Conservation (phyloP, 2,329 filamentous ascomycete species). For the Aspergillus neotritici region DNA sequence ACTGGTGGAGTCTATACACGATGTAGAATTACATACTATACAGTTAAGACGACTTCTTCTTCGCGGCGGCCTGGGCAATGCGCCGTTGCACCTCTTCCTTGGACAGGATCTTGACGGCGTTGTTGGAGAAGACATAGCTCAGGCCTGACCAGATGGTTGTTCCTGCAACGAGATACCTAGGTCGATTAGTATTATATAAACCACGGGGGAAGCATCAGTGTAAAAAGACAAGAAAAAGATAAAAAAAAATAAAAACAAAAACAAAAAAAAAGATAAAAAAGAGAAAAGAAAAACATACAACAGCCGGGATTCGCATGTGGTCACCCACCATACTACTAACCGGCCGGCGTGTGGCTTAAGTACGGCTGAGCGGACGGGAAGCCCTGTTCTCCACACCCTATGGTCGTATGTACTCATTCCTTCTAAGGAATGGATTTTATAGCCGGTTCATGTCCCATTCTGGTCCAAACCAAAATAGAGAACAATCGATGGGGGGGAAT, state of each 20-base stretch:
- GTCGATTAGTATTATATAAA: slow-evolving; percentile 16
- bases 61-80: slow-evolving; percentile 25
- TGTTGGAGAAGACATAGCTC: slow-evolving; percentile 85
- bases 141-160: slow-evolving; percentile 93
- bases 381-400: slow-evolving; percentile 45
- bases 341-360: slow-evolving; percentile 45
- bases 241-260: slow-evolving; percentile 2
- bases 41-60: slow-evolving; percentile 17
- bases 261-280: slow-evolving; percentile 8
- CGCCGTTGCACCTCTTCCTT: slow-evolving; percentile 38
- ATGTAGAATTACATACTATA: slow-evolving; percentile 1
- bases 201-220: too few relatives aligned
- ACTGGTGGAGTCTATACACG: neutral
- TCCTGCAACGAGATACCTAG: slow-evolving; percentile 73
- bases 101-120: slow-evolving; percentile 79
- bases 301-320: slow-evolving; percentile 45
- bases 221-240: slow-evolving; percentile 1
- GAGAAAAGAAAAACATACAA: slow-evolving; percentile 37
- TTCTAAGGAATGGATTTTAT: slow-evolving; percentile 10
- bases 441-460: neutral
- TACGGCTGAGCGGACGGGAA: slow-evolving; percentile 47
- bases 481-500: neutral
- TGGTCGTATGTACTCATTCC: slow-evolving; percentile 37
- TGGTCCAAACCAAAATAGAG: neutral
- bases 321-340: slow-evolving; percentile 47